Percentiles rank a stretch among this genome's conserved stretches.
Conservation (phyloP, 2,329 filamentous ascomycete species). For the Ceratocystis eucalypticola region DNA sequence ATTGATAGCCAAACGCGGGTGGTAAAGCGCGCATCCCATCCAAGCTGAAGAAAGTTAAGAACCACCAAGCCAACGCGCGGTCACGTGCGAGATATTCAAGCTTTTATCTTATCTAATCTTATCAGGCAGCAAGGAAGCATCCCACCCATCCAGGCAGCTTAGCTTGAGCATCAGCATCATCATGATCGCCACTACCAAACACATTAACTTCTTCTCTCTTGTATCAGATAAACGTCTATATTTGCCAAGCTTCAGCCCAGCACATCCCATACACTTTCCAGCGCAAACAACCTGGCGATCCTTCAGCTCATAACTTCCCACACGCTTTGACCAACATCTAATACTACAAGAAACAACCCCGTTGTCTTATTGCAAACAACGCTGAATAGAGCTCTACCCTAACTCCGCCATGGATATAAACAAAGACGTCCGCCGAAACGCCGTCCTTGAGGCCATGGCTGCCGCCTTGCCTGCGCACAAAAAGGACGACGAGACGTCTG, state of each 20-base stretch:
- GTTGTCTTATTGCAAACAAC: too few species aligned
- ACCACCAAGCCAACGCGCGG: constrained; percentile 12
- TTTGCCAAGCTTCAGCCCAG: too few species aligned
- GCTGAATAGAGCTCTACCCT: not conserved
- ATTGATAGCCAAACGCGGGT: not conserved
- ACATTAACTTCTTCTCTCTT: too few species aligned
- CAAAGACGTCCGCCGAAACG: constrained; percentile 32
- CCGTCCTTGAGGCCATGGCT: constrained; percentile 43
- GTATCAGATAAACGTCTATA: too few species aligned
- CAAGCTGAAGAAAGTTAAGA: not conserved
- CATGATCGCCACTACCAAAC: too few species aligned
- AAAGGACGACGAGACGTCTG: constrained; percentile 41
- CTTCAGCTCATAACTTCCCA: too few species aligned
- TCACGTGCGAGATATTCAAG: constrained; percentile 9
- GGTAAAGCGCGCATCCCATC: not conserved
- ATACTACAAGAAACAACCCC: too few species aligned
- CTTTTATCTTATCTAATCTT: not conserved
- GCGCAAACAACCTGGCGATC: too few species aligned
- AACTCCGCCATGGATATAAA: constrained; percentile 16
- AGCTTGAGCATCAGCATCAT: too few species aligned
- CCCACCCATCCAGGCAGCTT: too few species aligned
- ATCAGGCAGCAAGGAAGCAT: not conserved
- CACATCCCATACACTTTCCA: too few species aligned
- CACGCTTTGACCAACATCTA: too few species aligned
- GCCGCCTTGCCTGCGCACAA: constrained; percentile 44